A percentile compares a stretch with the other conserved stretches of the same genome.
These are phyloP conservation scores for Capsicum rhomboideum DNA, from an alignment of 257 asterid species.

Conservation along the genomic window DNA sequence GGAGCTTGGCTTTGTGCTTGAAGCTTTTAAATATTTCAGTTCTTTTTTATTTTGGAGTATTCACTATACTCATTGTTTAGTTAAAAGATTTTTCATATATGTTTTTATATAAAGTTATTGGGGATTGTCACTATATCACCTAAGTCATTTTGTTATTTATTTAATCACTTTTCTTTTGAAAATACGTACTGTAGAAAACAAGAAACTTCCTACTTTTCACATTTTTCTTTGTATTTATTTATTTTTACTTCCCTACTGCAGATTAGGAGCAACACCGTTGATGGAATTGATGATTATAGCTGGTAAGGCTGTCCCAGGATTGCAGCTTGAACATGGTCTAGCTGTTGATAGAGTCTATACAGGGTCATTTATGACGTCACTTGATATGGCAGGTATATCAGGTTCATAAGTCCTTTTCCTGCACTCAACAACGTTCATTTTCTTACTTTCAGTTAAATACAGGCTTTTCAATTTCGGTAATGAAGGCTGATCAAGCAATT, in stretches of 20 bases:
- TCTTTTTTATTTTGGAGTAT: neutral
- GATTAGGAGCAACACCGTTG: slow-evolving; percentile 89
- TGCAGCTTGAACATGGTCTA: slow-evolving; percentile 93
- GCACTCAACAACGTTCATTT: neutral
- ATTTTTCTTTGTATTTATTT: neutral
- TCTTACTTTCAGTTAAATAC: slow-evolving; percentile 13
- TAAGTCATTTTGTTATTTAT: neutral
- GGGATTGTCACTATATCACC: neutral
- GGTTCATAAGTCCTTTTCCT: neutral
- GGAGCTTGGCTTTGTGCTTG: neutral
- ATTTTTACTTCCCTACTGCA: slow-evolving; percentile 18
- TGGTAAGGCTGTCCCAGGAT: slow-evolving; percentile 81
- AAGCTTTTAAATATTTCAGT: neutral
- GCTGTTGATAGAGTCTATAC: slow-evolving; percentile 97
- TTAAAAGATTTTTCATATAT: neutral
- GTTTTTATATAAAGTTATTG: neutral
- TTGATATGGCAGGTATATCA: slow-evolving; percentile 87
- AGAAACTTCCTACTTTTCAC: neutral
- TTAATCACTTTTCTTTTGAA: neutral
- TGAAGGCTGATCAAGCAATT: slow-evolving; percentile 71
- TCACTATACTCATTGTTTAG: neutral
- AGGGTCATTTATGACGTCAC: slow-evolving; percentile 97
- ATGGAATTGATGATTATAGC: slow-evolving; percentile 98
- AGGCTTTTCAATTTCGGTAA: slow-evolving; percentile 93
- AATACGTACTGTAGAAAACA: neutral